Percentiles rank a stretch among this genome's conserved stretches.
Evolutionary conservation across 2,329 filamentous ascomycete genomes (phyloP).

Genomic region (Aspergillus costaricaensis): DNA sequence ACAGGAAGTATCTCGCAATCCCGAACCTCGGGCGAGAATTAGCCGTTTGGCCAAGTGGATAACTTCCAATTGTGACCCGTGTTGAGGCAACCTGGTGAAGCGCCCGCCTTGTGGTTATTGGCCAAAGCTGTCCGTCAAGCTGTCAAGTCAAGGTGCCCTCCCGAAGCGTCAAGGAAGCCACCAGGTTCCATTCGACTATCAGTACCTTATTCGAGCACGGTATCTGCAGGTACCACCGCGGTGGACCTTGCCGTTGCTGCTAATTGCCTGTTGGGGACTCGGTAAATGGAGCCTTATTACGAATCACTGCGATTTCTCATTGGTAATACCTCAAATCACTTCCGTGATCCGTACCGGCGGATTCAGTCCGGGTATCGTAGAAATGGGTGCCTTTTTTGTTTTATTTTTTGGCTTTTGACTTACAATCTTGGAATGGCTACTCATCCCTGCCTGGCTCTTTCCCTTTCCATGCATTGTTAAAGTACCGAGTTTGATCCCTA

Average conservation of each 20-base stretch:
- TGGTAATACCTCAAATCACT: no score
- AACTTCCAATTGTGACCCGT: not conserved
- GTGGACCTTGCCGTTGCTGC: slow-evolving; percentile 1
- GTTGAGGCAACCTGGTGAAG: not conserved
- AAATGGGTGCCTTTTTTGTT: no score
- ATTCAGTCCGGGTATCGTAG: no score
- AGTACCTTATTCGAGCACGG: not conserved
- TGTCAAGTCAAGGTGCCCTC: not conserved
- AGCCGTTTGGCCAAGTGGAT: not conserved
- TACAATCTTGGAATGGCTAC: no score
- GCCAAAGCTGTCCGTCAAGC: not conserved
- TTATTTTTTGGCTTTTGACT: no score
- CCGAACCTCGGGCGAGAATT: not conserved
- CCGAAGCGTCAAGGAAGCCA: not conserved
- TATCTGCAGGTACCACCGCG: not conserved
- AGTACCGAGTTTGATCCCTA: no score
- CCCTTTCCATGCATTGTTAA: no score
- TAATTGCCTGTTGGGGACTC: not conserved
- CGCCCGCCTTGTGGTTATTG: not conserved
- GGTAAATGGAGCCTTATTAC: not conserved
- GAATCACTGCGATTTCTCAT: not conserved
- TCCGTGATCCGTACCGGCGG: no score
- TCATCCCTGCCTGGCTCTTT: no score
- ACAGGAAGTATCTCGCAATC: not conserved
- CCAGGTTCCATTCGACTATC: not conserved